Evolutionary conservation across 352 stramenopile species (phyloP).

Genomic region (Phytopythium oedochilum): DNA sequence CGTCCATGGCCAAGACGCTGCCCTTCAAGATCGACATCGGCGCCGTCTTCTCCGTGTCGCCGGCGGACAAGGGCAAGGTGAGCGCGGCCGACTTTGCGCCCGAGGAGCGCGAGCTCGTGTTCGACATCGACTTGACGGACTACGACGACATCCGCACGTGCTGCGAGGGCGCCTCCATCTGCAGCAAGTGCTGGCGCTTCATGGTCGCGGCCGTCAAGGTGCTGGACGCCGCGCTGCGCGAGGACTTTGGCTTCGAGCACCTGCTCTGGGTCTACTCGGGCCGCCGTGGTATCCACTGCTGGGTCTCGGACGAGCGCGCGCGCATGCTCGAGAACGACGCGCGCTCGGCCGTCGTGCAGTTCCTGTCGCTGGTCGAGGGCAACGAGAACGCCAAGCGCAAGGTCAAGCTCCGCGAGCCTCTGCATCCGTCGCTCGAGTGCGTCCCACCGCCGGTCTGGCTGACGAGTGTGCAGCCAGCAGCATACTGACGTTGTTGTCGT

Average conservation of each 20-base stretch:
- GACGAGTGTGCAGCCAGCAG: too few relatives aligned
- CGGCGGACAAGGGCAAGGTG: conserved; percentile 84
- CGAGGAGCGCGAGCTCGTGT: conserved; percentile 97
- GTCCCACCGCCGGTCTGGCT: too few relatives aligned
- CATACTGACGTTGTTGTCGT: not conserved
- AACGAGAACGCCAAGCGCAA: conserved; percentile 88
- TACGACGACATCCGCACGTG: conserved; percentile 99
- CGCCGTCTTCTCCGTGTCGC: conserved; percentile 91
- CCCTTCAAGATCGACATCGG: conserved; percentile 99
- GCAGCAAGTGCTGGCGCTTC: conserved; percentile 96
- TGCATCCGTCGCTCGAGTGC: conserved; percentile 91
- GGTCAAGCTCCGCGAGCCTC: conserved; percentile 86
- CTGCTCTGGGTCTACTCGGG: conserved; percentile 99
- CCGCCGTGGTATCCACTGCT: conserved; percentile 99
- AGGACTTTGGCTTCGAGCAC: conserved; percentile 99
- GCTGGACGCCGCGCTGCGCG: conserved; percentile 84
- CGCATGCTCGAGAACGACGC: conserved; percentile 94
- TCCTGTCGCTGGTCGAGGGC: conserved; percentile 93
- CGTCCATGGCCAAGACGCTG: conserved; percentile 88
- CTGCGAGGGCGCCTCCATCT: conserved; percentile 90
- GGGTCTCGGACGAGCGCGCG: conserved; percentile 96
- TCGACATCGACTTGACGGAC: conserved; percentile 99
- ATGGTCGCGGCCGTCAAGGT: conserved; percentile 98
- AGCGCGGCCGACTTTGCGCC: conserved; percentile 86
- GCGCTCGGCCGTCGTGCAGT: conserved; percentile 95